Evolutionary conservation across 169 alveolate species (phyloP).

Genomic region (Plasmodium gaboni): DNA sequence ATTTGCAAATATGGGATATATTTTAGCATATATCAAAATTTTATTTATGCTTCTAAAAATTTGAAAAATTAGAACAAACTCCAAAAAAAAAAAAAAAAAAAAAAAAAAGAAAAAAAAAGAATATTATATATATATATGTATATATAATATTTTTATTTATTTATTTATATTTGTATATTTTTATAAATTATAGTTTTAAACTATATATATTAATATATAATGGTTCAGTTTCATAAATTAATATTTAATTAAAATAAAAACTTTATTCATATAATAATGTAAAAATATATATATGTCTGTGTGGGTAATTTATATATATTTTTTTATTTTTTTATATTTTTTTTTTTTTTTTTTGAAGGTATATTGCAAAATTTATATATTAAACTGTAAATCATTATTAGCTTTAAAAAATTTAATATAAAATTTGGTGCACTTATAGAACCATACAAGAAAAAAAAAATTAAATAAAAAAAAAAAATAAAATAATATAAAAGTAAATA

Average conservation of each 20-base stretch:
- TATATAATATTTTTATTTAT: too few relatives aligned
- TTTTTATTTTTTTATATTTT: background rate
- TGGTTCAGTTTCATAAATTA: background rate
- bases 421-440: background rate
- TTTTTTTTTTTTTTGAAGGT: background rate
- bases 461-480: too few relatives aligned
- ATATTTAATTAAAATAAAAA: background rate
- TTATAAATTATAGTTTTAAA: slow-evolving; percentile 1
- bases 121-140: background rate
- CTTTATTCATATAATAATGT: too few relatives aligned
- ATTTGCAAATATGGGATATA: slow-evolving; percentile 5
- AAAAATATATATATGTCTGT: too few relatives aligned
- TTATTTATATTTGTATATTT: too few relatives aligned
- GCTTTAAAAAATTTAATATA: background rate
- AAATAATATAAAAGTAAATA: background rate
- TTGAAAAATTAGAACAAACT: background rate
- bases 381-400: slow-evolving; percentile 23
- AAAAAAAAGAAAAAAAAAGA: background rate
- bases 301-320: too few relatives aligned
- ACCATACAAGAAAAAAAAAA: too few relatives aligned
- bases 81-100: background rate
- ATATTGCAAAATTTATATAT: slow-evolving; percentile 21
- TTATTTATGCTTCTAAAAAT: background rate
- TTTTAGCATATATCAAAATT: background rate
- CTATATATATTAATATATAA: background rate